Percentiles rank a stretch among this genome's conserved stretches.
Conservation (phyloP, 1,139 yeast species). For the Sugiyamaella xylanicola region DNA sequence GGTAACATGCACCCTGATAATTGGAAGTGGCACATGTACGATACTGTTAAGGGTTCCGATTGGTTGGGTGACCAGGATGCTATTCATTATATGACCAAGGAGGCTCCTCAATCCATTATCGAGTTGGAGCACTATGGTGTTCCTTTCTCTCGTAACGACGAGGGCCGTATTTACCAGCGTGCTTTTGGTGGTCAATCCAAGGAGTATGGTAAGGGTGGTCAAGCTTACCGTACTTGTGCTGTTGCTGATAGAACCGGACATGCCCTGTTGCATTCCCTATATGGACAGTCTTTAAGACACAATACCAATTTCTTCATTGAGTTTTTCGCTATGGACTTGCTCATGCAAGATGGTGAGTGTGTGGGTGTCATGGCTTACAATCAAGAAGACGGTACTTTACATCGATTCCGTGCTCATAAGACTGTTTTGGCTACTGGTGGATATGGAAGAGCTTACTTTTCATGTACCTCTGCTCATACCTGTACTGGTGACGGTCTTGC, state of each 20-base stretch:
- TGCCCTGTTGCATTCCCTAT: slow-evolving; percentile 91
- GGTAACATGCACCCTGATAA: slow-evolving; percentile 96
- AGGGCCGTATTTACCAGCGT: slow-evolving; percentile 96
- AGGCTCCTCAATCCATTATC: slow-evolving; percentile 93
- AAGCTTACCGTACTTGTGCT: slow-evolving; percentile 98
- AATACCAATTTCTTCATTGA: slow-evolving; percentile 98
- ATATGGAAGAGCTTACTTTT: slow-evolving; percentile 97
- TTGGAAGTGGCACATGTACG: slow-evolving; percentile 99
- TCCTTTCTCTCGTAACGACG: slow-evolving; percentile 96
- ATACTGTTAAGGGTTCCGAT: slow-evolving; percentile 99
- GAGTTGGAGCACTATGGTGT: slow-evolving; percentile 98
- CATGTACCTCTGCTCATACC: slow-evolving; percentile 98
- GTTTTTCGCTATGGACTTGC: slow-evolving; percentile 91
- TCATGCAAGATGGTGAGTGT: slow-evolving; percentile 95
- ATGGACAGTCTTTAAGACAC: slow-evolving; percentile 95
- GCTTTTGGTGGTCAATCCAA: slow-evolving; percentile 98
- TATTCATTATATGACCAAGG: slow-evolving; percentile 98
- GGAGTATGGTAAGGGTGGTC: slow-evolving; percentile 97
- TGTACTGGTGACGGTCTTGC: slow-evolving; percentile 99
- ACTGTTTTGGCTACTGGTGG: slow-evolving; percentile 99
- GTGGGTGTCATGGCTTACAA: slow-evolving; percentile 97
- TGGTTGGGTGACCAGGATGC: slow-evolving; percentile 99
- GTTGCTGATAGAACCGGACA: slow-evolving; percentile 99
- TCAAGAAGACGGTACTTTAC: slow-evolving; percentile 98
- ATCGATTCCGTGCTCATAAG: slow-evolving; percentile 95